phyloP scores from a whole-genome alignment of 768 basidiomycete species.

The Artomyces pyxidatus region DNA sequence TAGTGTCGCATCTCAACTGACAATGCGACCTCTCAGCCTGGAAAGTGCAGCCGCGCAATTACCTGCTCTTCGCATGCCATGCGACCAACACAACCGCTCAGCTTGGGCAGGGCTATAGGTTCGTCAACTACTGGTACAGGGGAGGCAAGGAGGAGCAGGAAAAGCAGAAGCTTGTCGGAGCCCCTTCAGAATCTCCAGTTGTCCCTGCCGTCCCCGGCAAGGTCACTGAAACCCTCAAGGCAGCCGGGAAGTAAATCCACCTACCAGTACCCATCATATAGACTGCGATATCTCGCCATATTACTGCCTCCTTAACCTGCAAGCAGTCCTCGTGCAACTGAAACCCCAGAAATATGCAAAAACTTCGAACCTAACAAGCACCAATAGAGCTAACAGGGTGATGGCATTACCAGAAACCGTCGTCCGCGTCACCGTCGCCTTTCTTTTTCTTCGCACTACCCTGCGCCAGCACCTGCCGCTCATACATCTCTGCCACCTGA shows the following conservation, averaged over 20 bases:
- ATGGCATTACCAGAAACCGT: constrained; percentile 64
- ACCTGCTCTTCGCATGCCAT: constrained; percentile 92
- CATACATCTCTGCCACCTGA: constrained; percentile 92
- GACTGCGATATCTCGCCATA: too few species aligned
- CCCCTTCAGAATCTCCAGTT: constrained; percentile 6
- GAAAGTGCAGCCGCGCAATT: constrained; percentile 93
- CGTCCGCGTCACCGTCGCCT: constrained; percentile 56
- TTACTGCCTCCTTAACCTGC: neutral
- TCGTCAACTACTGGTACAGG: constrained; percentile 84
- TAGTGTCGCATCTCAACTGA: neutral
- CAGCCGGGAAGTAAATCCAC: constrained; percentile 12
- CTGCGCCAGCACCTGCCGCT: constrained; percentile 77
- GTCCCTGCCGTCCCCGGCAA: constrained; percentile 27
- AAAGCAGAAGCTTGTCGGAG: neutral
- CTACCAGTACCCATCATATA: constrained; percentile 3
- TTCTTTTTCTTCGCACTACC: constrained; percentile 59
- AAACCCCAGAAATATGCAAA: too few species aligned
- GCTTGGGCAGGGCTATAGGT: constrained; percentile 73
- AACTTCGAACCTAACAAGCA: neutral
- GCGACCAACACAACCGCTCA: constrained; percentile 87
- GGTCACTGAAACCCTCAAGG: constrained; percentile 44
- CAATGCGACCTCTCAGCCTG: constrained; percentile 50
- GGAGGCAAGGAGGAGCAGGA: constrained; percentile 76
- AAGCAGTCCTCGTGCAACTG: too few species aligned
- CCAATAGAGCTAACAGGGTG: neutral